Percentiles rank a stretch among this genome's conserved stretches.
phyloP scores from a whole-genome alignment of 73 alveolate species.

The Uronychia setigera region DNA sequence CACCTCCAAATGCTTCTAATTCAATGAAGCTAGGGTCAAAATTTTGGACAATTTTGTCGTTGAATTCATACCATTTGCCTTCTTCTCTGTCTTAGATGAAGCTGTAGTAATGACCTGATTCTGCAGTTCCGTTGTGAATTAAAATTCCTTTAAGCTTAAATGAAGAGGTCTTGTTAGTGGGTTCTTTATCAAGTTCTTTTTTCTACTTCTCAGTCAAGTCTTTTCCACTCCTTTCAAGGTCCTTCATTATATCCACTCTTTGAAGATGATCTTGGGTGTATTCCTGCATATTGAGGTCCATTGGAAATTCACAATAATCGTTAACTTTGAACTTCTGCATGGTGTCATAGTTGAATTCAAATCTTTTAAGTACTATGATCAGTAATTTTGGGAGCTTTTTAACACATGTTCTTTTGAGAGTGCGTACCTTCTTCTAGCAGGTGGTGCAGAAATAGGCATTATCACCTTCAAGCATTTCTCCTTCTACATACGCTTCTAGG shows the following conservation, averaged over 20 bases:
- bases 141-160: constrained; percentile 92
- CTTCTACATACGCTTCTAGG: constrained; percentile 84
- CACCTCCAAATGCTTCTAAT: constrained; percentile 87
- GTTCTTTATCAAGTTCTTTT: constrained; percentile 20
- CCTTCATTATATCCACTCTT: constrained; percentile 48
- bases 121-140: constrained; percentile 96
- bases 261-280: constrained; percentile 61
- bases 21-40: constrained; percentile 67
- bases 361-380: constrained; percentile 88
- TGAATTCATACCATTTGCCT: constrained; percentile 81
- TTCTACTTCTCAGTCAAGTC: constrained; percentile 35
- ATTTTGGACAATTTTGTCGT: constrained; percentile 74
- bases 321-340: constrained; percentile 90
- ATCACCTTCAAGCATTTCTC: constrained; percentile 97
- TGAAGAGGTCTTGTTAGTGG: constrained; percentile 76
- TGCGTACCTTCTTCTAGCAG: constrained; percentile 95
- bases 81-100: constrained; percentile 65
- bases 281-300: constrained; percentile 85
- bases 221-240: constrained; percentile 49
- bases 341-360: constrained; percentile 93
- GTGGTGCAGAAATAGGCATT: constrained; percentile 96
- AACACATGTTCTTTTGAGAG: constrained; percentile 89
- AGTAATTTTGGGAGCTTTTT: constrained; percentile 92
- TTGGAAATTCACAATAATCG: constrained; percentile 94
- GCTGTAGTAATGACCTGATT: constrained; percentile 95